Percentiles rank a stretch among this genome's conserved stretches.
phyloP scores from a whole-genome alignment of 1,139 yeast species.

The Taiozyma sp. region DNA sequence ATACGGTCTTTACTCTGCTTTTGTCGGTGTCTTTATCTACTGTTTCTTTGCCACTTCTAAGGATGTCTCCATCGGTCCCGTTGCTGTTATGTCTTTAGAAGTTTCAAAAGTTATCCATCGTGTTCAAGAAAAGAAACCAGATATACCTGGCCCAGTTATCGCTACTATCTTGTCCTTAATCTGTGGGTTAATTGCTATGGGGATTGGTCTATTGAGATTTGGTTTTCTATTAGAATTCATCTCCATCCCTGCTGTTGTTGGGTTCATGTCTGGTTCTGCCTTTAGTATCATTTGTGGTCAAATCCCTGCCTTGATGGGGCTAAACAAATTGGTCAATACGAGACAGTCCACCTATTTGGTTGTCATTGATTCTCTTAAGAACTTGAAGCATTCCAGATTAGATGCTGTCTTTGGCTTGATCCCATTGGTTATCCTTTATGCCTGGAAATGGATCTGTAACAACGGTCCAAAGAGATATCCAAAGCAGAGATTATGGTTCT shows the following conservation, averaged over 20 bases:
- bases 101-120: slow-evolving; percentile 71
- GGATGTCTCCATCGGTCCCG: slow-evolving; percentile 96
- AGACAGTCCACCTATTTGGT: slow-evolving; percentile 66
- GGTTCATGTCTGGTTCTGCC: slow-evolving; percentile 95
- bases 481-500: slow-evolving; percentile 47
- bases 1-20: slow-evolving; percentile 87
- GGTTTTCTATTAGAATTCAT: slow-evolving; percentile 89
- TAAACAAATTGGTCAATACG: slow-evolving; percentile 57
- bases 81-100: slow-evolving; percentile 91
- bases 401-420: slow-evolving; percentile 91
- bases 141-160: slow-evolving; percentile 50
- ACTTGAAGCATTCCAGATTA: slow-evolving; percentile 56
- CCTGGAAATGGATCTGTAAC: slow-evolving; percentile 57
- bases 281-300: slow-evolving; percentile 78
- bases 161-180: slow-evolving; percentile 77
- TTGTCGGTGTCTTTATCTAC: slow-evolving; percentile 85
- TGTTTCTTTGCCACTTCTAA: slow-evolving; percentile 91
- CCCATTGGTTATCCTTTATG: slow-evolving; percentile 60
- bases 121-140: slow-evolving; percentile 49
- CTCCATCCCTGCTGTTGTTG: slow-evolving; percentile 89
- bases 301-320: slow-evolving; percentile 85
- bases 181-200: slow-evolving; percentile 82
- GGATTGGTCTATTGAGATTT: slow-evolving; percentile 73
- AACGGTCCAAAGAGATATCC: slow-evolving; percentile 64
- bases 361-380: slow-evolving; percentile 65